Conservation (phyloP, 768 basidiomycete species). For the Phaffia tasmanica region DNA sequence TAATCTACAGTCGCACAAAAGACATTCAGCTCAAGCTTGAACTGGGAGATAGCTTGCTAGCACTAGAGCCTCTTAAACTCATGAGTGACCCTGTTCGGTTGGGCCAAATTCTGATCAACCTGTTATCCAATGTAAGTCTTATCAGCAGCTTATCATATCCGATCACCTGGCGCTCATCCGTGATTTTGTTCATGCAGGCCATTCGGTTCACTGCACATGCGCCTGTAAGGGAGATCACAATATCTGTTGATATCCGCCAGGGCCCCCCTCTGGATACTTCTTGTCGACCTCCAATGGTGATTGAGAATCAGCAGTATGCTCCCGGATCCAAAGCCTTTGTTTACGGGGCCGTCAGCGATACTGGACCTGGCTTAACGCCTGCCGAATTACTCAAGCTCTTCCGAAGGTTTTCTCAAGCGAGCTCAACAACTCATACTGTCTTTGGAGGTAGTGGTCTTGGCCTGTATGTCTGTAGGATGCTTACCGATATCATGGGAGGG, state of each 20-base stretch:
- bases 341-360: slow-evolving; percentile 37
- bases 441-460: slow-evolving; percentile 37
- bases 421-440: slow-evolving; percentile 31
- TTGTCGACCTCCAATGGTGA: slow-evolving; percentile 32
- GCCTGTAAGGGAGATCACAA: slow-evolving; percentile 33
- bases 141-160: slow-evolving; percentile 27
- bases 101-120: slow-evolving; percentile 34
- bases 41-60: slow-evolving; percentile 31
- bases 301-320: not conserved
- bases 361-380: slow-evolving; percentile 39
- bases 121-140: slow-evolving; percentile 11
- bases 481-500: slow-evolving; percentile 26
- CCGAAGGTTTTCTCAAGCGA: slow-evolving; percentile 36
- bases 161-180: slow-evolving; percentile 34
- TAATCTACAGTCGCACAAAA: slow-evolving; percentile 30
- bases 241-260: slow-evolving; percentile 35
- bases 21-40: slow-evolving; percentile 36
- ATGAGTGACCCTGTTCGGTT: slow-evolving; percentile 39
- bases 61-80: slow-evolving; percentile 31
- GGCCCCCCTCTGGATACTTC: slow-evolving; percentile 33
- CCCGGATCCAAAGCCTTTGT: slow-evolving; percentile 29
- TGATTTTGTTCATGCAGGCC: slow-evolving; percentile 16
- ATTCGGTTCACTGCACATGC: slow-evolving; percentile 38
- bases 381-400: slow-evolving; percentile 39
- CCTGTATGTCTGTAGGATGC: slow-evolving; percentile 38